phyloP scores from a whole-genome alignment of 306 rosid species.

The Ceratonia siliqua region DNA sequence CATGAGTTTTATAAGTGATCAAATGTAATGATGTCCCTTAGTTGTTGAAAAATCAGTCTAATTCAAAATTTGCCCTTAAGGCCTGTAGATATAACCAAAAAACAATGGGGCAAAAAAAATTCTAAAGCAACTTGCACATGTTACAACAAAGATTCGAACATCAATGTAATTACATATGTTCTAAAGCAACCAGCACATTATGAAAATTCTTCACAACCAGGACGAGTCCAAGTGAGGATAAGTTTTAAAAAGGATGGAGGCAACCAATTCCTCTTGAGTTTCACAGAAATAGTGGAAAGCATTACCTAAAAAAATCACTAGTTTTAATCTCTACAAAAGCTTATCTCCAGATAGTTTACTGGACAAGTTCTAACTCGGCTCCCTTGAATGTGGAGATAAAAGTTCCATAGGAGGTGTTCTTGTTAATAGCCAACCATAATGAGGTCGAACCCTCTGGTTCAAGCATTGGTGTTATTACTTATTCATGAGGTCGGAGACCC shows the following conservation, averaged over 20 bases:
- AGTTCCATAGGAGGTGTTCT: no score
- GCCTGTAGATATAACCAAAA: background rate
- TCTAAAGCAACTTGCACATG: slow-evolving; percentile 80
- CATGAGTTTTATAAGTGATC: background rate
- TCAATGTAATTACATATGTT: background rate
- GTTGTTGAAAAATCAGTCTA: background rate
- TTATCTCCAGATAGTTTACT: slow-evolving; percentile 78
- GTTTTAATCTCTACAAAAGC: no score
- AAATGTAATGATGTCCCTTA: background rate
- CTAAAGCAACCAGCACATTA: background rate
- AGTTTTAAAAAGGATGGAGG: background rate
- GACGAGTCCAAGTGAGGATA: background rate
- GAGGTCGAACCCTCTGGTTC: no score
- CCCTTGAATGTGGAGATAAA: no score
- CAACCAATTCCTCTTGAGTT: no score
- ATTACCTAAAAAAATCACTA: background rate
- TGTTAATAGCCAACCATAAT: no score
- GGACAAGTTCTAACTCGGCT: slow-evolving; percentile 94
- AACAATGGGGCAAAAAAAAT: slow-evolving; percentile 11
- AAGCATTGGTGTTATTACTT: no score
- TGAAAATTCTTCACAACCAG: no score
- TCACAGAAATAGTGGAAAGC: no score
- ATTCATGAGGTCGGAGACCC: no score
- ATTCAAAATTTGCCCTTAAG: background rate
- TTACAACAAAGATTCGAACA: slow-evolving; percentile 16